Percentiles rank a stretch among this genome's conserved stretches.
These are phyloP conservation scores for Penicillium sp. DNA, from an alignment of 2,329 filamentous ascomycete genomes.

Conservation along the genomic window DNA sequence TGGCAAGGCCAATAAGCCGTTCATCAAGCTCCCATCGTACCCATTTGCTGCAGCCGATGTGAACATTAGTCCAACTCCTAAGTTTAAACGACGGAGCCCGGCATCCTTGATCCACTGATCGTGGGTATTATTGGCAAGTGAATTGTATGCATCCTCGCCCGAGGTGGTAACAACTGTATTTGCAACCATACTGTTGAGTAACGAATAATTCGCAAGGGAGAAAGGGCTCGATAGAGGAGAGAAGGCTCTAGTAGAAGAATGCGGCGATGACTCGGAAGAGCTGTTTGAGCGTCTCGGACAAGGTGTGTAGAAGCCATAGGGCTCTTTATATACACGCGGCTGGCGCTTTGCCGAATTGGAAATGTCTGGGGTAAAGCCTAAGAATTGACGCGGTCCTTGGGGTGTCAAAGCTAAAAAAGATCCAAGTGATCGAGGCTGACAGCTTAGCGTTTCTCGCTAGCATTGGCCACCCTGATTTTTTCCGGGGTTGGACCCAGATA, in stretches of 20 bases:
- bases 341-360: background rate
- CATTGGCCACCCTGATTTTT: background rate
- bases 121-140: background rate
- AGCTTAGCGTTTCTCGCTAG: background rate
- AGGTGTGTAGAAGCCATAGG: background rate
- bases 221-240: background rate
- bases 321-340: background rate
- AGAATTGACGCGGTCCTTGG: background rate
- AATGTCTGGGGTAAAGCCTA: background rate
- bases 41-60: slow-evolving; percentile 29
- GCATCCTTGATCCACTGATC: background rate
- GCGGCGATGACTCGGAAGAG: background rate
- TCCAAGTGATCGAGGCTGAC: background rate
- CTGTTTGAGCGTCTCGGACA: no score
- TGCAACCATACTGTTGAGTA: background rate
- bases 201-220: background rate
- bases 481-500: background rate
- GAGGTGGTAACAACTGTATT: background rate
- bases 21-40: slow-evolving; percentile 30
- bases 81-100: slow-evolving; percentile 24
- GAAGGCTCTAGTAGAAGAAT: background rate
- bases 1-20: slow-evolving; percentile 26
- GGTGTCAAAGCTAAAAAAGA: background rate
- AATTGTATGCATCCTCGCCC: background rate
- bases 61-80: slow-evolving; percentile 28